Evolutionary conservation across 139 green algal species (phyloP).

Genomic region (Cymbomonas tetramitiformis): DNA sequence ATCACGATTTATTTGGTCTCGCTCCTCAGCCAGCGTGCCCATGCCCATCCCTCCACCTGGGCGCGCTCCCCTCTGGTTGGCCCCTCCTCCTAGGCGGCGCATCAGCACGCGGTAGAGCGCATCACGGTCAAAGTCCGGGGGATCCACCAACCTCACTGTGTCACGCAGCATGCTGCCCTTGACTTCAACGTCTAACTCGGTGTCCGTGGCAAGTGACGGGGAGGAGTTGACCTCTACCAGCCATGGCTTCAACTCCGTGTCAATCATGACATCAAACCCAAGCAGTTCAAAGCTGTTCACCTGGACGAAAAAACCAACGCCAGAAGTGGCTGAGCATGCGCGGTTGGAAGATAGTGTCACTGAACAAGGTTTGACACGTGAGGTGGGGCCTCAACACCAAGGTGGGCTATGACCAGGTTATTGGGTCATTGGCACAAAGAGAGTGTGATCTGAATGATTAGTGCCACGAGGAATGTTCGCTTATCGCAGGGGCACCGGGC

Average conservation of each 20-base stretch:
- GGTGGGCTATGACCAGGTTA: not conserved
- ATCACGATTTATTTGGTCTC: constrained; percentile 1
- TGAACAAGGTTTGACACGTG: not conserved
- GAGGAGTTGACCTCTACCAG: constrained; percentile 15
- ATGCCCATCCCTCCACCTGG: not conserved
- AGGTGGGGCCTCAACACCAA: not conserved
- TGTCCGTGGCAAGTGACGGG: constrained; percentile 5
- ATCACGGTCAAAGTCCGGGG: not conserved
- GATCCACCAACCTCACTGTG: not conserved
- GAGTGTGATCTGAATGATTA: too few relatives aligned
- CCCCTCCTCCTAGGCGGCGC: not conserved
- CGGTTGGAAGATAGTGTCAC: not conserved
- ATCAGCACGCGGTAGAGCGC: constrained; percentile 2
- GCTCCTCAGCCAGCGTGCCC: constrained; percentile 1
- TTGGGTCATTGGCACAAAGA: too few relatives aligned
- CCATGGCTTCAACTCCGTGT: constrained; percentile 11
- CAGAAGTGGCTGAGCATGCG: not conserved
- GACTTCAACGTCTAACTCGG: constrained; percentile 3
- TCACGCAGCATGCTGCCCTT: constrained; percentile 3
- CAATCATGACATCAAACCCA: constrained; percentile 16
- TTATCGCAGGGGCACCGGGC: too few relatives aligned
- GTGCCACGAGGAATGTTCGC: too few relatives aligned
- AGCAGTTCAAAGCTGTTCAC: constrained; percentile 10
- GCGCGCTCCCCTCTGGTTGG: not conserved
- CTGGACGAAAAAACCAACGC: not conserved